Base-by-base conservation (phyloP, 176 grass and related monocot genomes). In the Triticum monococcum region DNA sequence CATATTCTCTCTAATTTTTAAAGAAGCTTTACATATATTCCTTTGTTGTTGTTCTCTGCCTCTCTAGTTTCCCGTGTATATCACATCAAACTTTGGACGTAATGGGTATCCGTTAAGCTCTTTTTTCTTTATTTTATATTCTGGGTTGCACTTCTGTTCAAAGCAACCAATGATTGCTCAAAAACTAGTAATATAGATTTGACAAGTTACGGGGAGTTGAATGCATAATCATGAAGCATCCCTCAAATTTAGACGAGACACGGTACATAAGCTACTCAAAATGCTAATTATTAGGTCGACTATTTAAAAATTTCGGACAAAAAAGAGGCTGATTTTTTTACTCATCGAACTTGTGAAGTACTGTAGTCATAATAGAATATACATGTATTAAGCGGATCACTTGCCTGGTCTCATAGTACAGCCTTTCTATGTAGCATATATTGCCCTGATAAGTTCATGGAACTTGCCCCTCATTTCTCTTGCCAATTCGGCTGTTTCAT, bases 91-190 rank as follows among this genome's bases (percentile, higher is more conserved):
- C 57, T 78, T 62, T 73, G 46, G 24, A 82, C 0, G 12, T 24
- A 66, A 82, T 57, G 5, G 32, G 2, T 25, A 75, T 82, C 82
- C 12, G 2, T 63, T 38, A 28, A 5, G 30, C 5, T 59, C 32
- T 30, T 78, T 33, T 63, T 82, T 50, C 45, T 66, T 2, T 30
- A 30, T 18, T 35, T 70, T 17, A 52, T 69, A 60, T 57, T 76
- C 3, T 82, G 45, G 17, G 41, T 72, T 63, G 48, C 20, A 54
- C 38, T 88, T 2, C 36, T 28, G 11, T 84, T 38, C 8, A 46
- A 78, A 88, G 81, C 65, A 72, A 54, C 28, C 70, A 37, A 68
- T 64, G 36, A 62, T 83, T 83, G 52, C 36, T 48, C 4, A 70
- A 78, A 79, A 24, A 33, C 35, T 69, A 8, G 18, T 14, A 23